Evolutionary conservation across 2,329 filamentous ascomycete species (phyloP), one percentile per base, ranked within the genome.

Genomic region (Beauveria varroae): DNA sequence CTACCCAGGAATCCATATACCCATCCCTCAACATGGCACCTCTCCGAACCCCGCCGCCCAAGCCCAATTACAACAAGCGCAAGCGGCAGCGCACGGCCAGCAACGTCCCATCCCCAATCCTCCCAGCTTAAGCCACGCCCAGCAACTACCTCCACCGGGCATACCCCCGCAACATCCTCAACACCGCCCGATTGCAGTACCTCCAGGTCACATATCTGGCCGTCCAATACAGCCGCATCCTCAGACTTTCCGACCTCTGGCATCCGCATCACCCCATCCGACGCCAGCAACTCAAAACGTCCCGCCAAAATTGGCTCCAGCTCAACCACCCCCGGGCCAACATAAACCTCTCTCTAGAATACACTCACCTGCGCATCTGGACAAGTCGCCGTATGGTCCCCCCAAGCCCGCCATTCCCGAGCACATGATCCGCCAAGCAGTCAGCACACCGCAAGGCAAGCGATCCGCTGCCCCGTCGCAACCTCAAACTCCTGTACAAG

Each of bases 371-470:
- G 65, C 68, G 24, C 67, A 67, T 41, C 69, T 67, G 58, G 70
- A 73, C 62, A 75, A 69, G 62, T 68, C 68, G 12, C 68, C 73
- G 2, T 71, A 74, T 41, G 74, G 76, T 57, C 67, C 67, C 7
- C 71, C 72, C 8, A 69, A 70, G 47, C 73, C 74, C 43, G 72
- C 75, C 5, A 73, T 77, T 41, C 73, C 75, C n/a, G 73, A 76
- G 44, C 74, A 75, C 62, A 73, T 78, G 49, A 75, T 74, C 60
- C 71, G 75, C n/a, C 75, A 76, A 62, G 71, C 71, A 20, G 66
- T 74, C 30, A 68, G 68, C 57, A 72, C 74, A 14, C 69, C 64
- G 1, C 72, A 70, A n/a, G 63, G 68, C 10, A 75, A 71, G 53
- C 70, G 70, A 30, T 62, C 66, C 30, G 71, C 68, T 20, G 68